A percentile compares a stretch with the other conserved stretches of the same genome.
These are phyloP conservation scores for Linnemannia hyalina DNA, from an alignment of 192 early-diverging fungal species.

Conservation along the genomic window DNA sequence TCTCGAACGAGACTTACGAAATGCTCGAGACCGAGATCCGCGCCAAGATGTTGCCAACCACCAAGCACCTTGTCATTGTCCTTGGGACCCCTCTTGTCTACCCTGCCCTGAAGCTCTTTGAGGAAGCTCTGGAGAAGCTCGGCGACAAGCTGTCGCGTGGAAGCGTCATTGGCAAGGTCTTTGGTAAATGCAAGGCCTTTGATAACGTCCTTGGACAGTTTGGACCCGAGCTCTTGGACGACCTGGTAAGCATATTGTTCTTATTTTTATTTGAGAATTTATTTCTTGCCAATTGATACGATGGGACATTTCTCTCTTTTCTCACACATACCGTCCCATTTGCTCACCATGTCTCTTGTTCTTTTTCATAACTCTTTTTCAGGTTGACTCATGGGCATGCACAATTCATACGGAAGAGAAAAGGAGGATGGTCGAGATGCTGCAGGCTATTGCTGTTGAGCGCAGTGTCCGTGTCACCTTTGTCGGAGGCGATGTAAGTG, in stretches of 20 bases:
- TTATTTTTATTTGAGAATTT: constrained; percentile 6
- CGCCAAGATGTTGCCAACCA: constrained; percentile 60
- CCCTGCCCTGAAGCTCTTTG: constrained; percentile 78
- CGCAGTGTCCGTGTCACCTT: constrained; percentile 80
- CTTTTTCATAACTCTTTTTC: background rate
- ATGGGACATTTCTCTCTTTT: constrained; percentile 1
- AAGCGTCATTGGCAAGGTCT: constrained; percentile 65
- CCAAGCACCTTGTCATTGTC: constrained; percentile 78
- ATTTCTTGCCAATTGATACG: constrained; percentile 27
- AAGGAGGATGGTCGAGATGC: constrained; percentile 68
- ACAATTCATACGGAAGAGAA: constrained; percentile 79
- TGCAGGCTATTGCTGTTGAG: constrained; percentile 75
- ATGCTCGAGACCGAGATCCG: constrained; percentile 69
- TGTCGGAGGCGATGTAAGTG: constrained; percentile 84
- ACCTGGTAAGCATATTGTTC: constrained; percentile 64
- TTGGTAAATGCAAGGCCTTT: constrained; percentile 69
- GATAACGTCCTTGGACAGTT: constrained; percentile 75
- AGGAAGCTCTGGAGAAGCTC: constrained; percentile 70
- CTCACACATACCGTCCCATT: background rate
- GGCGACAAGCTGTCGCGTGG: constrained; percentile 59
- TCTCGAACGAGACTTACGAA: constrained; percentile 70
- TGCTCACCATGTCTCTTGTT: constrained; percentile 5
- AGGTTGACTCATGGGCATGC: constrained; percentile 63
- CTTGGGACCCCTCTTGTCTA: constrained; percentile 83
- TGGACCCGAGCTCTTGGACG: constrained; percentile 88